Evolutionary conservation across 495 filamentous ascomycete species (phyloP).

Genomic region (Aspergillus egyptiacus): DNA sequence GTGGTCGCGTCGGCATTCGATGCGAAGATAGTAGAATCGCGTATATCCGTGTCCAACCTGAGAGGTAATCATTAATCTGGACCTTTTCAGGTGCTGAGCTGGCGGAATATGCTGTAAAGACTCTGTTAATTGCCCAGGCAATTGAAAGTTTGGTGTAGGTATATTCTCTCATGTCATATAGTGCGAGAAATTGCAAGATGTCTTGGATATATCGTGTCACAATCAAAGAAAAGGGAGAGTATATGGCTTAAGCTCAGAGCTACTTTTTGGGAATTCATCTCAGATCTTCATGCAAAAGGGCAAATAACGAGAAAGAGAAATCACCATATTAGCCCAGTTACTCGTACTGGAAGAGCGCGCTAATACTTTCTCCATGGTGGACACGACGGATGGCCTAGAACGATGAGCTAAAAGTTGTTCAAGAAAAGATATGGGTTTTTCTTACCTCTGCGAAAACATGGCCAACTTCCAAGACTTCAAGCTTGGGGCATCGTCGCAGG

Average conservation of each 20-base stretch:
- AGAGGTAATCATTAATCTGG: too few species aligned
- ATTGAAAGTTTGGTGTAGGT: constrained; percentile 1
- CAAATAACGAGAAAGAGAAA: constrained; percentile 5
- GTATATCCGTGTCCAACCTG: too few species aligned
- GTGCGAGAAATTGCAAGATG: constrained; percentile 14
- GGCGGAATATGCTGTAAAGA: too few species aligned
- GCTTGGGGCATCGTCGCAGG: constrained; percentile 65
- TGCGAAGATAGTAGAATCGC: too few species aligned
- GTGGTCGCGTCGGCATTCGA: too few species aligned
- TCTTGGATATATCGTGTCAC: constrained; percentile 11
- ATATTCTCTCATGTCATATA: constrained; percentile 12
- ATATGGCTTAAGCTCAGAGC: constrained; percentile 15
- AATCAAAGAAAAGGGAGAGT: constrained; percentile 7
- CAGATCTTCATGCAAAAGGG: constrained; percentile 11
- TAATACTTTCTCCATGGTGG: constrained; percentile 97
- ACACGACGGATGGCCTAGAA: constrained; percentile 85
- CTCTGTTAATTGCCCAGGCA: too few species aligned
- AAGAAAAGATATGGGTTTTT: background rate
- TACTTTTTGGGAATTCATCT: constrained; percentile 13
- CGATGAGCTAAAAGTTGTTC: constrained; percentile 18
- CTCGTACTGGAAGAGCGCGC: constrained; percentile 90
- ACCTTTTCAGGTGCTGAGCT: too few species aligned
- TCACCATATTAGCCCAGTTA: constrained; percentile 23
- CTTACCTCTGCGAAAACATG: constrained; percentile 86
- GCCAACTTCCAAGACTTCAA: constrained; percentile 88